Conservation (phyloP, 805 yeast species). For the Monosporozyma unispora region DNA sequence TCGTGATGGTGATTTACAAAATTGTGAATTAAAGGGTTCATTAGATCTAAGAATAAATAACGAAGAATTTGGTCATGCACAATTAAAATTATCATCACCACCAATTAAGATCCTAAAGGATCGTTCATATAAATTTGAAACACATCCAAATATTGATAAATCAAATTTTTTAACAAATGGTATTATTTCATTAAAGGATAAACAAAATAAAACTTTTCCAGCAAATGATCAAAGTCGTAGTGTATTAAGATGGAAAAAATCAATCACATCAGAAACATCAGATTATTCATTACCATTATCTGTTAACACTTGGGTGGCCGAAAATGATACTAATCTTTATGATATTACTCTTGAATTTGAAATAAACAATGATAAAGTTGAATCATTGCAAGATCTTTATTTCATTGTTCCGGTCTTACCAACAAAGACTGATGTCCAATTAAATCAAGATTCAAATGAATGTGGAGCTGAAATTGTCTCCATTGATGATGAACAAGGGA, state of each 20-base stretch:
- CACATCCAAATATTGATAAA: conserved; percentile 94
- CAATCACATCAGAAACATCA: conserved; percentile 51
- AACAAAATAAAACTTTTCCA: conserved; percentile 67
- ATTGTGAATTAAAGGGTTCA: conserved; percentile 83
- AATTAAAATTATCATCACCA: conserved; percentile 46
- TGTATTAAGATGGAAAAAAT: conserved; percentile 85
- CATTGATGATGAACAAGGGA: conserved; percentile 54
- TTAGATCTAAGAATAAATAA: conserved; percentile 80
- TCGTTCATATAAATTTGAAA: conserved; percentile 59
- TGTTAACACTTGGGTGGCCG: conserved; percentile 75
- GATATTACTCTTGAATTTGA: conserved; percentile 88
- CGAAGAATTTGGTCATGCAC: conserved; percentile 57
- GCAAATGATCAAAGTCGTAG: conserved; percentile 84
- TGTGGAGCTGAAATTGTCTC: conserved; percentile 47
- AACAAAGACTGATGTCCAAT: conserved; percentile 39
- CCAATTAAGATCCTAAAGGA: conserved; percentile 32
- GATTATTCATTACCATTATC: conserved; percentile 47
- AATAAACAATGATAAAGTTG: conserved; percentile 35
- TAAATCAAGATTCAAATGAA: conserved; percentile 41
- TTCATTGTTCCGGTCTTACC: conserved; percentile 57
- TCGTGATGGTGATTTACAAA: conserved; percentile 68
- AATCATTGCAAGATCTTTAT: conserved; percentile 41
- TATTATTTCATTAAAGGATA: conserved; percentile 67
- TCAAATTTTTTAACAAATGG: conserved; percentile 47
- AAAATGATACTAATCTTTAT: conserved; percentile 27